Percentiles rank a stretch among this genome's conserved stretches.
Conservation (phyloP, 495 filamentous ascomycete genomes). For the Penicillium pancosmium region DNA sequence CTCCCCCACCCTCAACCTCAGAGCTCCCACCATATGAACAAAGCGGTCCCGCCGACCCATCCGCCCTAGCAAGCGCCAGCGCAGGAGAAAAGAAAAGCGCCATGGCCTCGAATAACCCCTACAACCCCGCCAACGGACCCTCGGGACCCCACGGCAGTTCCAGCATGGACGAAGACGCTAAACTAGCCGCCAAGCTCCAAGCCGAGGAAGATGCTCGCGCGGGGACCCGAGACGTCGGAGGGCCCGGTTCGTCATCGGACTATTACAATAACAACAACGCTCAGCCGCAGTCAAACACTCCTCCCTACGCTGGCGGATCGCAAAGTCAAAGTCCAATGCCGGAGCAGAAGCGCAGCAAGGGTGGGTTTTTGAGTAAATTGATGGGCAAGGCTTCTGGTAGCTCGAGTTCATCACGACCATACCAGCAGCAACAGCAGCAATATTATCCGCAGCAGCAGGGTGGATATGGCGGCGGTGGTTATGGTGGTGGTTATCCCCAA, state of each 20-base stretch:
- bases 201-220: constrained; percentile 76
- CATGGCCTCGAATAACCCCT: constrained; percentile 65
- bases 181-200: constrained; percentile 75
- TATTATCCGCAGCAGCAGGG: constrained; percentile 21
- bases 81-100: constrained; percentile 47
- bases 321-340: too few relatives aligned
- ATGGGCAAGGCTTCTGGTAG: constrained; percentile 39
- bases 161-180: constrained; percentile 67
- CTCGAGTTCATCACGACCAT: constrained; percentile 19
- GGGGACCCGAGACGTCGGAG: constrained; percentile 13
- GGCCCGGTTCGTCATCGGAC: constrained; percentile 39
- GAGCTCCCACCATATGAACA: constrained; percentile 68
- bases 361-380: constrained; percentile 53
- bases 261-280: constrained; percentile 44
- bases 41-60: constrained; percentile 38
- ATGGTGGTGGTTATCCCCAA: too few relatives aligned
- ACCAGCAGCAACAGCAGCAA: neutral
- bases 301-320: constrained; percentile 19
- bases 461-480: too few relatives aligned
- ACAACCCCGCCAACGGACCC: constrained; percentile 31
- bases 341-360: constrained; percentile 35
- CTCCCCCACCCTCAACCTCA: constrained; percentile 52
- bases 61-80: constrained; percentile 46
- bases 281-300: constrained; percentile 26
- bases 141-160: constrained; percentile 17